Base-by-base conservation (phyloP, 257 asterid genomes). In the Fraxinus pennsylvanica region DNA sequence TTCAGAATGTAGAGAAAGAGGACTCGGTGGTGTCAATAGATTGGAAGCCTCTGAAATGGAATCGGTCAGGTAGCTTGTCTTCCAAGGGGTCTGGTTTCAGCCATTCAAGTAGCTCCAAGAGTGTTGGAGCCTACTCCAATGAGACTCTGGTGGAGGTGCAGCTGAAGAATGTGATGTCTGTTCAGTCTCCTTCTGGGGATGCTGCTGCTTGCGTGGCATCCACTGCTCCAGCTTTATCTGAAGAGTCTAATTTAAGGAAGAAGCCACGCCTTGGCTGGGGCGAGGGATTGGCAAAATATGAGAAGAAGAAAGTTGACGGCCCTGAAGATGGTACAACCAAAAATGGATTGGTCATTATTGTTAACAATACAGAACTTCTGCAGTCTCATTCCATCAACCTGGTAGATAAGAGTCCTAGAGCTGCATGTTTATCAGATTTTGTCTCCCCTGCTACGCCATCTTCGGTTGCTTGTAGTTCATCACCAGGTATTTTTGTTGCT, bases 231-330 rank as follows among this genome's bases (percentile, higher is more conserved):
- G 82, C 80, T 71, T 75, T 87, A 68, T 76, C 84, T 45, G 92
- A 93, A 74, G 97, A 96, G 84, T 83, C 81, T 36, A 78, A 83
- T 76, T 94, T 97, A 54, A 86, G 95, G 82, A 96, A 93, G 92
- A 96, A 96, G 85, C 97, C 94, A 0, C 98, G 99, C 39, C 91
- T 96, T 78, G 96, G 98, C 78, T 96, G 97, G 97, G 99, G 99
- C 41, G 97, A 92, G 85, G 99, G 98, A 69, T 90, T 96, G 57
- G 97, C 98, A 6, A 96, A 96, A 86, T 92, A 83, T 80, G 99
- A 96, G 90, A 96, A 92, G 87, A 91, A 95, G 89, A 93, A 88
- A 83, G 96, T 93, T 52, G 97, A 86, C 36, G 86, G 85, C 41
- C 88, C 91, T 77, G 98, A 90, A 82, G 96, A 91, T 74, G 75